phyloP scores from a whole-genome alignment of 2,329 filamentous ascomycete genomes.

The Trichoderma breve region DNA sequence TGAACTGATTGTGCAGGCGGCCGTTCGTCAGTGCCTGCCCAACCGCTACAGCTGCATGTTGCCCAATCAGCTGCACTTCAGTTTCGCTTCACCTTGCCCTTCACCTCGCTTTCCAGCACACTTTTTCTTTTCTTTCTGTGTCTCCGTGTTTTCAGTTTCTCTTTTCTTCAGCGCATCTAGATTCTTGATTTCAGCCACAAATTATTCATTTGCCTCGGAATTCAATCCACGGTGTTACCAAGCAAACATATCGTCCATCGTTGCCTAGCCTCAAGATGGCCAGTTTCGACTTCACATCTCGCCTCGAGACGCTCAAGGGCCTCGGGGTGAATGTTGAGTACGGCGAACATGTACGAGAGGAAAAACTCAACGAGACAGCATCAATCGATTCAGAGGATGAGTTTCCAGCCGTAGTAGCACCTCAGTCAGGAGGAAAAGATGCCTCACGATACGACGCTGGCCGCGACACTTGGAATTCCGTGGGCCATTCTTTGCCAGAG shows the following conservation, averaged over 20 bases:
- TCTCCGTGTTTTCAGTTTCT: not conserved
- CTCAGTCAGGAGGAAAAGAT: not conserved
- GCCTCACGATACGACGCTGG: not conserved
- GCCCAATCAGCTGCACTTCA: not conserved
- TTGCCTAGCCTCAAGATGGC: slow-evolving; percentile 22
- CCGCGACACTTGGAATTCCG: not conserved
- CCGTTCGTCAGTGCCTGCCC: not conserved
- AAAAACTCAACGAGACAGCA: not conserved
- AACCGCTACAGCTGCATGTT: not conserved
- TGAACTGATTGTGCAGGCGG: not conserved
- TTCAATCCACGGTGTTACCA: not conserved
- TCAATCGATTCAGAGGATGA: slow-evolving; percentile 4
- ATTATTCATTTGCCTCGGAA: not conserved
- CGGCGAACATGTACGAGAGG: not conserved
- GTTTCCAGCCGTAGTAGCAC: not conserved
- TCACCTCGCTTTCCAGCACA: not conserved
- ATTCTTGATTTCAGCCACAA: not conserved
- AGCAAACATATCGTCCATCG: not conserved
- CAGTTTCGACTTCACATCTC: slow-evolving; percentile 21
- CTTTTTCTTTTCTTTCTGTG: not conserved
- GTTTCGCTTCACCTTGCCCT: not conserved
- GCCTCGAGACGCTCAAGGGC: slow-evolving; percentile 26
- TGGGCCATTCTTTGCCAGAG: not conserved
- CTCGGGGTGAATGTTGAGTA: slow-evolving; percentile 23
- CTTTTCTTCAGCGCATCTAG: not conserved